phyloP scores from a whole-genome alignment of 176 grass and related monocot species.

The Triticum turgidum region DNA sequence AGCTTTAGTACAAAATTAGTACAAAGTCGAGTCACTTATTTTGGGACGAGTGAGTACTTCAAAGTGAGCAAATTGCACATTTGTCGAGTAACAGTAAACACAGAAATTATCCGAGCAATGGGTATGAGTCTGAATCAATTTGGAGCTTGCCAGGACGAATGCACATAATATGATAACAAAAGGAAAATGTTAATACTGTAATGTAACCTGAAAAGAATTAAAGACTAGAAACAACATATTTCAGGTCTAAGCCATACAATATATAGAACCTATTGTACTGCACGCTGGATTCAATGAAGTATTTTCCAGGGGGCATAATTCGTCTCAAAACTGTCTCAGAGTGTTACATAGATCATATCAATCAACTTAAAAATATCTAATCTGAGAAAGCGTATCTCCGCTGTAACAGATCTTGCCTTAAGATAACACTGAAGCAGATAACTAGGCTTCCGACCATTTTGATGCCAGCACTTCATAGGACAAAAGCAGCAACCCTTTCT shows the following conservation, averaged over 20 bases:
- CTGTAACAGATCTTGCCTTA: neutral
- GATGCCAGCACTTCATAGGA: neutral
- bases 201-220: neutral
- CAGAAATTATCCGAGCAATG: neutral
- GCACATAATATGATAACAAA: neutral
- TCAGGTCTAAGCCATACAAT: neutral
- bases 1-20: too few relatives aligned
- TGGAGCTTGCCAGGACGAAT: neutral
- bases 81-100: neutral
- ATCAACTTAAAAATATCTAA: slow-evolving; percentile 4
- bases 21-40: too few relatives aligned
- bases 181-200: neutral
- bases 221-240: neutral
- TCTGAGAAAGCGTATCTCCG: neutral
- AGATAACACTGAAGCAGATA: neutral
- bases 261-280: neutral
- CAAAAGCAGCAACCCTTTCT: neutral
- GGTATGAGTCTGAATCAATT: neutral
- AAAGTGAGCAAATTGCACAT: neutral
- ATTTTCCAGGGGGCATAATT: neutral
- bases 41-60: neutral
- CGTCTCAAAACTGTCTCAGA: neutral
- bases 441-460: neutral
- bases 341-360: neutral
- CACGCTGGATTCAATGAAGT: neutral